Conservation (phyloP, 1,139 yeast species). For the Hansenula lynferdii region DNA sequence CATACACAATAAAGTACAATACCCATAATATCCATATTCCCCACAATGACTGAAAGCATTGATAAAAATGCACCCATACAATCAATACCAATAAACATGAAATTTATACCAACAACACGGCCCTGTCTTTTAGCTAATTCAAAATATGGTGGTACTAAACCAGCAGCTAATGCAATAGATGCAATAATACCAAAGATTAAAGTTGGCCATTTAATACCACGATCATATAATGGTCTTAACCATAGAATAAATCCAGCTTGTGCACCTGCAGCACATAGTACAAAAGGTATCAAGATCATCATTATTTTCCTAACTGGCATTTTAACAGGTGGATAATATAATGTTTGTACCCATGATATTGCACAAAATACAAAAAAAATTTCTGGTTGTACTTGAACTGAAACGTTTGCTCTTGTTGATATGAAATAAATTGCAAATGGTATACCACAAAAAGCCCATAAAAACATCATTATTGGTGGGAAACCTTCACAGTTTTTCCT, state of each 20-base stretch:
- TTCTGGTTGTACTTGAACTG: conserved; percentile 83
- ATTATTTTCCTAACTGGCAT: conserved; percentile 36
- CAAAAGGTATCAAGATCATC: conserved; percentile 32
- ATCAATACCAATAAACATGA: conserved; percentile 38
- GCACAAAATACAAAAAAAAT: conserved; percentile 70
- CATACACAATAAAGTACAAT: conserved; percentile 70
- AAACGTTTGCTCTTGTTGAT: conserved; percentile 65
- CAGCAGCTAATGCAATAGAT: conserved; percentile 60
- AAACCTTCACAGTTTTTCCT: conserved; percentile 81
- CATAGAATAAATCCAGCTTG: conserved; percentile 73
- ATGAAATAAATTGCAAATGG: conserved; percentile 83
- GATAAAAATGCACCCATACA: conserved; percentile 69
- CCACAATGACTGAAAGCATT: conserved; percentile 54
- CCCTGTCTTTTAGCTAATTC: conserved; percentile 72
- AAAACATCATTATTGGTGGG: conserved; percentile 77
- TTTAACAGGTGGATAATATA: conserved; percentile 74
- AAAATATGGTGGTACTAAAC: conserved; percentile 80
- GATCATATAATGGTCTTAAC: conserved; percentile 54
- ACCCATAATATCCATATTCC: conserved; percentile 70
- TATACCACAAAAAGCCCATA: conserved; percentile 80
- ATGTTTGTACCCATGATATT: conserved; percentile 63
- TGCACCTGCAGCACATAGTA: conserved; percentile 47
- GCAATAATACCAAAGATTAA: conserved; percentile 69
- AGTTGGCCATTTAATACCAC: conserved; percentile 60
- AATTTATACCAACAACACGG: conserved; percentile 77